Conservation (phyloP, 2,329 filamentous ascomycete genomes). For the Talaromyces sp. region DNA sequence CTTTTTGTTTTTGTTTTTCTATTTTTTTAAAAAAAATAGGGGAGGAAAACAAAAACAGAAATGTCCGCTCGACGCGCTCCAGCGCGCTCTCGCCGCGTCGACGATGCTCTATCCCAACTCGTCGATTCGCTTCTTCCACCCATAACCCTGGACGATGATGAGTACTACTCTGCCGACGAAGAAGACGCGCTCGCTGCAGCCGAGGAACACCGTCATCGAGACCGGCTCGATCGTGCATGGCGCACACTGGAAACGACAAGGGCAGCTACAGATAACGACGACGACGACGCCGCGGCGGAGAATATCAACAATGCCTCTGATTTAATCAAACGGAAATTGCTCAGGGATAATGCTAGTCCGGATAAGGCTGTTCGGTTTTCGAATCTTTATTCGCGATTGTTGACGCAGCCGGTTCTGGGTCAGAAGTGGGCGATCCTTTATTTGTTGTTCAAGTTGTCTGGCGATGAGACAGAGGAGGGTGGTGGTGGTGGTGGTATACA, state of each 20-base stretch:
- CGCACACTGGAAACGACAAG: slow-evolving; percentile 27
- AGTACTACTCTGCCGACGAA: slow-evolving; percentile 27
- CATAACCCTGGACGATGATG: slow-evolving; percentile 26
- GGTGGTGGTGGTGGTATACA: slow-evolving; percentile 22
- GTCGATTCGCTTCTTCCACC: slow-evolving; percentile 38
- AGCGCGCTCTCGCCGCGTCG: slow-evolving; percentile 37
- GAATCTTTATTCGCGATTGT: slow-evolving; percentile 81
- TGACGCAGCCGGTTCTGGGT: slow-evolving; percentile 85
- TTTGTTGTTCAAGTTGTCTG: slow-evolving; percentile 76
- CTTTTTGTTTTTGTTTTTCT: too few species aligned
- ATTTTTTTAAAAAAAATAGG: too few species aligned
- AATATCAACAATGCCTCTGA: slow-evolving; percentile 86
- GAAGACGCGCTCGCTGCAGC: slow-evolving; percentile 30
- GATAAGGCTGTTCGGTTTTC: slow-evolving; percentile 78
- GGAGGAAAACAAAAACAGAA: neutral
- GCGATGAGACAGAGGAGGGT: slow-evolving; percentile 27
- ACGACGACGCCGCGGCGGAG: slow-evolving; percentile 25
- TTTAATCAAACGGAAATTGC: slow-evolving; percentile 82
- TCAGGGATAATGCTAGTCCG: slow-evolving; percentile 69
- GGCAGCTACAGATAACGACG: slow-evolving; percentile 12
- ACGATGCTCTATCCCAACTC: slow-evolving; percentile 41
- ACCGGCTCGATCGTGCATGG: slow-evolving; percentile 34
- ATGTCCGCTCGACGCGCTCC: slow-evolving; percentile 29
- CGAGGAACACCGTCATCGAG: slow-evolving; percentile 34
- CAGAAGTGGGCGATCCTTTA: slow-evolving; percentile 98